Evolutionary conservation across 2,329 filamentous ascomycete species (phyloP), one percentile per base, ranked within the genome.

Genomic region (Fusarium illudens): DNA sequence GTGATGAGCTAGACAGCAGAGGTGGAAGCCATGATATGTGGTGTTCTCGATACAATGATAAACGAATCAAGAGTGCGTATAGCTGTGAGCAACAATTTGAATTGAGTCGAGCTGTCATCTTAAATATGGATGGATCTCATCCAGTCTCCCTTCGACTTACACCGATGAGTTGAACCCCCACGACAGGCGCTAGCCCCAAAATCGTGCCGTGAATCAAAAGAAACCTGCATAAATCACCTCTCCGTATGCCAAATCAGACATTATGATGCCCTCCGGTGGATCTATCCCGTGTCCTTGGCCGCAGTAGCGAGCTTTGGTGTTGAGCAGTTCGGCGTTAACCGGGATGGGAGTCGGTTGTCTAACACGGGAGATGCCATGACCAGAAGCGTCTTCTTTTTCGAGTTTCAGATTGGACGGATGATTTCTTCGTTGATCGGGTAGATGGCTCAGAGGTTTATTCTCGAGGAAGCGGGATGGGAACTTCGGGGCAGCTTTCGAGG

Each of bases 1-100:
- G 79, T 84, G 64, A 85, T 83, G 70, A 84, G 79, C 81, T 82
- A 84, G 13, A 84, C 79, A 4, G 64, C 58, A 49, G 68, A 36
- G 32, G 80, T 63, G 4, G 58, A 56, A 25, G 53, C 25, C 63
- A 68, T 67, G 29, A 15, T 55, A 32, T 5, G 12, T 12, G n/a
- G 9, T 6, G 6, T 15, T 25, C 13, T 12, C 6, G 15, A 22
- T 8, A 30, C 8, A n/a, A 19, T 8, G 1, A 19, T n/a, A 15
- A 30, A 32, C 12, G 13, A 44, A 22, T 10, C n/a, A 10, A 17
- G 6, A 42, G 27, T 15, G 4, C n/a, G 4, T 15, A 33, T 12
- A 13, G 33, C 4, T 34, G 17, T 19, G 37, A 27, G 11, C 9
- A 55, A 44, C 4, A 19, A 32, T 30, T 12, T 20, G n/a, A 33